Base-by-base conservation (phyloP, 495 filamentous ascomycete genomes). In the Penicillium herquei region DNA sequence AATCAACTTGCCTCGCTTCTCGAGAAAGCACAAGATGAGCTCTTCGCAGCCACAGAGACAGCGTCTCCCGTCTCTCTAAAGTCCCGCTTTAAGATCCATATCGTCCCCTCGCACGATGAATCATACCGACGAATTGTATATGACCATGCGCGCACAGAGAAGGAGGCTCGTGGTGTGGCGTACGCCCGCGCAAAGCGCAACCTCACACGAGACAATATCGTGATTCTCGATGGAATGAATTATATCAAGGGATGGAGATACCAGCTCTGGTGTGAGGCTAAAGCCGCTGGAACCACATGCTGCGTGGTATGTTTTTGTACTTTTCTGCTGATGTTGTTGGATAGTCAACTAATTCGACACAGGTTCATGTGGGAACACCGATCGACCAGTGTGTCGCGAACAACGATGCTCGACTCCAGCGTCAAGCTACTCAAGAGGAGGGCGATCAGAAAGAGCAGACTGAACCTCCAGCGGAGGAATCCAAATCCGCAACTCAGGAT, bases 191-290 rank as follows among this genome's bases (percentile, higher is more conserved):
- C 96, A 31, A 97, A 96, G 77, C 84, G 94, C 37, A 80, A 81
- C 37, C 79, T 98, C 30, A 83, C 82, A 16, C 81, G 82, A 30
- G 86, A 91, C 60, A 90, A 88, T 61, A 86, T 98, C 55, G 91
- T 98, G 54, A 84, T 98, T 43, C 81, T 92, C 7, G 92, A 96
- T 71, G 88, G 88, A 7, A 81, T 92, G 66, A 97, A 98, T 66
- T 98, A 98, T 73, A 98, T 98, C 74, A 98, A 98, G 71, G 94
- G 94, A 18, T 97, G 89, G 79, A 80, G 94, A 40, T 98, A 98
- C 70, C 94, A 98, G 76, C 79, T 98, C 2, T 92, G 86, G 76
- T 97, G 94, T 69, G 94, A 97, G 72, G 85, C 92, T 3, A 98
- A 97, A 69, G 91, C 93, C 21, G 72, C 89, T 31, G 74, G 86